A percentile compares a stretch with the other conserved stretches of the same genome.
phyloP scores from a whole-genome alignment of 345 rosid species.

The Salix caprea region DNA sequence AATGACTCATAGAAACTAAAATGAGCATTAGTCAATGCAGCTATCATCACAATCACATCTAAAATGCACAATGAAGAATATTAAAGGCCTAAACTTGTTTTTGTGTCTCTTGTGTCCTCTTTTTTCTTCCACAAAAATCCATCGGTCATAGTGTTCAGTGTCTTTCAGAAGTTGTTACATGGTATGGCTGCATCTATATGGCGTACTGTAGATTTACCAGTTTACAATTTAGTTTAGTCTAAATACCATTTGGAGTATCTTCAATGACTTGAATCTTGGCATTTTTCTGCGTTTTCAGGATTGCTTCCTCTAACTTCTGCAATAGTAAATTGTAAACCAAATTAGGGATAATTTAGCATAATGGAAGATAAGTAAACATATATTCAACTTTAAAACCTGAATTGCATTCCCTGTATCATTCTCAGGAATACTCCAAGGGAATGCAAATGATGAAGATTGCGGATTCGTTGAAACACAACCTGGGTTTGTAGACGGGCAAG shows the following conservation, averaged over 20 bases:
- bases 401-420: slow-evolving; percentile 40
- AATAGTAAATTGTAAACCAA: neutral
- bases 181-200: neutral
- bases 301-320: slow-evolving; percentile 71
- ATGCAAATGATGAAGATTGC: slow-evolving; percentile 69
- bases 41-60: neutral
- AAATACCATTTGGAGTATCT: slow-evolving; percentile 68
- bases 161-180: neutral
- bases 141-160: neutral
- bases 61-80: neutral
- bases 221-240: neutral
- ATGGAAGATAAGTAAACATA: neutral
- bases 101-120: neutral
- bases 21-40: neutral
- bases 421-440: slow-evolving; percentile 69
- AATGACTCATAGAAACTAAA: neutral
- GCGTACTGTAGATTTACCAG: neutral
- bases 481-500: slow-evolving; percentile 87
- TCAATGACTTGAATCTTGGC: slow-evolving; percentile 48
- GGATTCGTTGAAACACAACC: slow-evolving; percentile 89
- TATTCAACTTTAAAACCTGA: slow-evolving; percentile 37
- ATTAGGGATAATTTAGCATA: neutral
- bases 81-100: neutral
- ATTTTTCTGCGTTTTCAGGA: slow-evolving; percentile 64
- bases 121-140: neutral